Evolutionary conservation across 225 moss, liverwort and hornwort species (phyloP), one percentile per base, ranked within the genome.

Genomic region (Marchantia paleacea): DNA sequence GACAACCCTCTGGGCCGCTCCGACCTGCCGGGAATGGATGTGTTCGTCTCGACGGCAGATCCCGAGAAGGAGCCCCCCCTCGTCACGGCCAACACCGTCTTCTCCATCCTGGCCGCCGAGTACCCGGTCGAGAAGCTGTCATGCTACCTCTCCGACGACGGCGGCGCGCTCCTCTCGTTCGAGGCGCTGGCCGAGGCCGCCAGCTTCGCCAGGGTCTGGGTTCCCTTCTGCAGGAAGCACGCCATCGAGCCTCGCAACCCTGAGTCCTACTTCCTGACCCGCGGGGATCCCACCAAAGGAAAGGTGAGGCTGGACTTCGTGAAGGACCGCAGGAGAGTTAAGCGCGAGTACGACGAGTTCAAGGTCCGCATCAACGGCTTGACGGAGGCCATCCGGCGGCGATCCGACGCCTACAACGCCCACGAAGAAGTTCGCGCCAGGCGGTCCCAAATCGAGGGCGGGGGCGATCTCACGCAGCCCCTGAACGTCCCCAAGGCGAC

Each of bases 151-250:
- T 95, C 95, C 3, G 96, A 96, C 69, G 96, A 96, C 55, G 96
- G 96, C 18, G 96, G 96, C 16, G 87, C 96, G 3, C 87, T 96
- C 26, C 73, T 96, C 55, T 87, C 92, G 6, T 96, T 96, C 61
- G 96, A 96, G 81, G 96, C 94, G 2, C 80, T 96, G 31, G 96
- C 96, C 26, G 96, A 96, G 80, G 89, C 94, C n/a, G 96, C 93
- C n/a, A 93, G 91, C 80, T 94, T 92, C 70, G 91, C 94, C 7
- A 85, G 94, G 57, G 85, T 94, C 70, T 94, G 94, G 94, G 94
- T 94, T 12, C 94, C 94, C 9, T 94, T 94, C 60, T 94, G 94
- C 76, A 86, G 94, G 10, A 94, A 94, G 76, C 94, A 94, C 80
- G 85, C 55, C 49, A 92, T 94, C 31, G 94, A 94, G 71, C 94